Evolutionary conservation across 2,329 filamentous ascomycete genomes (phyloP), one percentile per base, ranked within the genome.

Genomic region (Volutella citrinella): DNA sequence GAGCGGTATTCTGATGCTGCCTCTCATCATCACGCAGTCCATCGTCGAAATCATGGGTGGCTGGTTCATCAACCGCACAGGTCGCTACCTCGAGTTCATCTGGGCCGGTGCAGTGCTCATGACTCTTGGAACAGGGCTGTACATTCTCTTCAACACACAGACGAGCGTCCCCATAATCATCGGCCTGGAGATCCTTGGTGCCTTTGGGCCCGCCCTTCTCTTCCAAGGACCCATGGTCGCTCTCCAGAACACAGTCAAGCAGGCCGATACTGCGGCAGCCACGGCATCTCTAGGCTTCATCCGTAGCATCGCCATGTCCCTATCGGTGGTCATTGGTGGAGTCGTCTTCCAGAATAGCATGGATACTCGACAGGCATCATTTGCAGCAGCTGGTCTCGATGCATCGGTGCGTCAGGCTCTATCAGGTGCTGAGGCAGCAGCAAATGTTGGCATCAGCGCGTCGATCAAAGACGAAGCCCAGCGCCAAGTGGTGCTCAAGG

Each of bases 301-400:
- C 9, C 73, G 81, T 11, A 80, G 80, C 38, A 63, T 86, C 4
- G 76, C 76, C 3, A 81, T 74, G 0, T 70, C 76, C 2, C 70
- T 79, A 10, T 76, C 74, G 1, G 69, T 85, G 27, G 80, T 85
- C 2, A 66, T 86, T 25, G 83, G 83, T n/a, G 75, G 80, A 7
- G 80, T 85, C 10, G 68, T 87, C 9, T 87, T 87, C 60, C 78
- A 84, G 55, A 85, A 87, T 54, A 33, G 21, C 15, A 30, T 37
- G 34, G 25, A 36, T 22, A 15, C 18, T 15, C 22, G 19, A 7
- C 22, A 31, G 15, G 21, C 34, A n/a, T 16, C 24, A 16, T 18
- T 36, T 22, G 21, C 17, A 16, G 27, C 33, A 5, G 22, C 33
- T 17, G 22, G 33, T 17, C 21, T 36, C 13, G 22, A 7, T 13